Base-by-base conservation (phyloP, 805 yeast genomes). In the Saturnispora bothae region DNA sequence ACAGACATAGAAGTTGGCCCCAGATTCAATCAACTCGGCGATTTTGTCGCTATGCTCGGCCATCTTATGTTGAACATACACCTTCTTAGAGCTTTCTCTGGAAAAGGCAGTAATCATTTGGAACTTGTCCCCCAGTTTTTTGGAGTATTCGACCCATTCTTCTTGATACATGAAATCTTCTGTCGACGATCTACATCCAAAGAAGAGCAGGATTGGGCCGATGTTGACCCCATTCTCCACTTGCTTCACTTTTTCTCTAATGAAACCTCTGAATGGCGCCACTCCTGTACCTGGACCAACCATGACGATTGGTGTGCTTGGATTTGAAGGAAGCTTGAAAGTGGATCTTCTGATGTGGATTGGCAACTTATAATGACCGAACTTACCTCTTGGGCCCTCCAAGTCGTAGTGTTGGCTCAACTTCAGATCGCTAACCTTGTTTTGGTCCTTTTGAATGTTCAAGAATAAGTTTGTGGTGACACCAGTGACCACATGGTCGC, bases 211-310 rank as follows among this genome's bases (percentile, higher is more conserved):
- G 56, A 88, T 96, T 53, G 78, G 80, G 19, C 62, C 53, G 15
- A 69, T 62, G 45, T 65, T 70, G 64, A 33, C 37, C 12, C 43
- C 29, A n/a, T 96, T 96, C 54, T 74, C 86, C 56, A 85, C 84
- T 43, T 89, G 65, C 16, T 83, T 36, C 40, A 78, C 72, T 45
- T 75, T 71, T 36, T 94, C 95, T 30, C 81, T 63, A 63, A 67
- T 49, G 48, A 89, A 89, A 1, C 89, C 97, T 58, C 96, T 74
- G 66, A 86, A 83, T 41, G 97, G 97, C 3, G 97, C 96, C 35
- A 88, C 83, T 53, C 97, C 97, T 4, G 96, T 86, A 42, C 97
- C 97, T 27, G 96, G 95, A 17, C 96, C 95, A 48, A 89, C 71
- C 79, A 88, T 72, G 45, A 89, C 79, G 14, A 89, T 71, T 8